Evolutionary conservation across 2,329 filamentous ascomycete genomes (phyloP), one percentile per base, ranked within the genome.

Genomic region (Aspergillus brunneoviolaceus): DNA sequence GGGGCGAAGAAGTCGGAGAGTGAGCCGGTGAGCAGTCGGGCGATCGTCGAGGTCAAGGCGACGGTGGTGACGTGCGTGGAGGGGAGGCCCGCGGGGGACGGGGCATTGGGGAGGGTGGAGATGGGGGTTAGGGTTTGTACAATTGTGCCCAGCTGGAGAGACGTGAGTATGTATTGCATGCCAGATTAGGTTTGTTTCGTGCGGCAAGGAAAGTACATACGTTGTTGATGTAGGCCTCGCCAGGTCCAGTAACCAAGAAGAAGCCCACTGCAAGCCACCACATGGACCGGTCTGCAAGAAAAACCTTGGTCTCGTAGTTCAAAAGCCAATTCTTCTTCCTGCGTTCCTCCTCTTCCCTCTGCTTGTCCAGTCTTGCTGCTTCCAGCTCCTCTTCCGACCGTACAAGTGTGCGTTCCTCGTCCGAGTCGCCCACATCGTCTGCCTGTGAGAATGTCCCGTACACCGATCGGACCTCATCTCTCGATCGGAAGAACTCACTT

Each of bases 151-250:
- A 99, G 79, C 79, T 80, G 27, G 27, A 29, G 7, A 29, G 27
- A 51, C 23, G 23, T 31, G 25, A 55, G 27, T 54, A 29, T 10
- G 23, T 35, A 39, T n/a, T 16, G 27, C 45, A n/a, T 60, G 42
- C 21, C 4, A 49, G 21, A 33, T 16, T 16, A 5, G 51, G 10
- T 12, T 27, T 27, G 33, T 39, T 9, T n/a, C 35, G 25, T 27
- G 25, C 10, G 42, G 35, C 21, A 9, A 19, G 10, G 2, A 11
- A 5, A 12, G n/a, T 16, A 39, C 55, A 14, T 63, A 80, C 81
- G 69, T 98, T 99, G 79, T 98, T 99, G 78, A 98, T 92, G 74
- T 97, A 99, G 11, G 94, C 91, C 77, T 99, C 95, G n/a, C 93
- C 94, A 0, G 95, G 94, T 0, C 95, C 95, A 57, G 93, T 91